phyloP scores from a whole-genome alignment of 768 basidiomycete species.

The Pulveroboletus sp. region DNA sequence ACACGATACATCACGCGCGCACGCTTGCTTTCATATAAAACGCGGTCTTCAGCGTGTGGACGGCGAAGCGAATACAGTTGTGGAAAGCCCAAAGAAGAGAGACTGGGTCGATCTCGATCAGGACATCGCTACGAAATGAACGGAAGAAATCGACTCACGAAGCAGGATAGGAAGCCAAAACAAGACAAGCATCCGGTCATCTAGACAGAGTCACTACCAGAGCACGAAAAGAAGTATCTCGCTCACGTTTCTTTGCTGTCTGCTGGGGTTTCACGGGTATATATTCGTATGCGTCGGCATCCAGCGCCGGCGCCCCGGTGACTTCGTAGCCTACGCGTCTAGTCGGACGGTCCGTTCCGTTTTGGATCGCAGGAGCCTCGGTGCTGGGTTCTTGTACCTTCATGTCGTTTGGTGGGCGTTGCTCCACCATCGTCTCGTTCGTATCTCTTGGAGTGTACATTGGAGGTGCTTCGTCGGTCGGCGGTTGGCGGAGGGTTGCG shows the following conservation, averaged over 20 bases:
- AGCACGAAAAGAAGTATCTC: not conserved
- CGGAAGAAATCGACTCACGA: constrained; percentile 45
- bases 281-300: constrained; percentile 67
- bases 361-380: constrained; percentile 19
- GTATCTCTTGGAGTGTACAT: constrained; percentile 65
- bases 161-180: constrained; percentile 87
- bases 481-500: constrained; percentile 40
- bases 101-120: constrained; percentile 35
- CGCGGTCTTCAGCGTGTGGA: constrained; percentile 46
- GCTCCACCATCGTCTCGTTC: constrained; percentile 12
- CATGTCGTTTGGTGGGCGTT: not conserved
- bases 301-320: constrained; percentile 54
- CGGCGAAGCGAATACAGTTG: constrained; percentile 48
- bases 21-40: constrained; percentile 43
- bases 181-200: constrained; percentile 78
- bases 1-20: constrained; percentile 25
- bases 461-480: constrained; percentile 59
- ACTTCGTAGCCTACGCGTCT: constrained; percentile 46
- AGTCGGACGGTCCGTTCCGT: constrained; percentile 32
- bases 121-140: not conserved
- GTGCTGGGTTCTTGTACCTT: constrained; percentile 3
- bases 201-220: constrained; percentile 34
- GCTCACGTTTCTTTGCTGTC: constrained; percentile 61
- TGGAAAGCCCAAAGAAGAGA: constrained; percentile 61
- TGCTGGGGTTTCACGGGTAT: constrained; percentile 46